Percentiles rank a stretch among this genome's conserved stretches.
phyloP scores from a whole-genome alignment of 352 stramenopile species.

The Phytophthora quininea region DNA sequence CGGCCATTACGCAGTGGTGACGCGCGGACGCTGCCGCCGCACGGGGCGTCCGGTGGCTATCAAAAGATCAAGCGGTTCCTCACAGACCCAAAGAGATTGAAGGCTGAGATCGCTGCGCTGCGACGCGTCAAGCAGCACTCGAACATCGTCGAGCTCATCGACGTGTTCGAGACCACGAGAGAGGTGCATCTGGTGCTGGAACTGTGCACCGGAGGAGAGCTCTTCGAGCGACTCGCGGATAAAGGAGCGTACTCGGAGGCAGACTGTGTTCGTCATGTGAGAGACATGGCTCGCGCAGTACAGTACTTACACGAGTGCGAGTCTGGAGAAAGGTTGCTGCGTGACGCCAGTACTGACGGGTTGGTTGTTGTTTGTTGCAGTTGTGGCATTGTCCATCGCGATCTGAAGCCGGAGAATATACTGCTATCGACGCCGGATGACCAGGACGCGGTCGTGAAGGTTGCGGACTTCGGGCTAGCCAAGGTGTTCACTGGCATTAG shows the following conservation, averaged over 20 bases:
- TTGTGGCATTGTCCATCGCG: conserved; percentile 80
- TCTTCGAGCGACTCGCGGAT: conserved; percentile 82
- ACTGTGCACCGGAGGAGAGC: conserved; percentile 80
- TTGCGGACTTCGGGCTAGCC: conserved; percentile 85
- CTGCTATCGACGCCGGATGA: conserved; percentile 72
- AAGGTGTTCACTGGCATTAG: conserved; percentile 75
- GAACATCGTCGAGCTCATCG: conserved; percentile 82
- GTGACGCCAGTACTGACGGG: background rate
- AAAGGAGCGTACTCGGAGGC: conserved; percentile 85
- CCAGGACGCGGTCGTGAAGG: conserved; percentile 65
- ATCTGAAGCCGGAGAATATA: conserved; percentile 89
- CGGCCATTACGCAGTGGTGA: conserved; percentile 76
- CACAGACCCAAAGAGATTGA: conserved; percentile 70
- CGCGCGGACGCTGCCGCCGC: conserved; percentile 52
- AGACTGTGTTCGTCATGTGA: conserved; percentile 76
- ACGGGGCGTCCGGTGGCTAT: conserved; percentile 67
- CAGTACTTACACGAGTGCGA: conserved; percentile 67
- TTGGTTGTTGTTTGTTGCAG: conserved; percentile 26
- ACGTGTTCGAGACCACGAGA: conserved; percentile 80
- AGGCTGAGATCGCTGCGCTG: conserved; percentile 69
- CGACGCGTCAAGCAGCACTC: conserved; percentile 62
- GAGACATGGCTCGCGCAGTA: conserved; percentile 70
- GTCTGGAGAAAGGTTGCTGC: background rate
- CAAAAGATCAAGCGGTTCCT: conserved; percentile 88
- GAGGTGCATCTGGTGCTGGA: conserved; percentile 85